Conservation (phyloP, 2,329 filamentous ascomycete genomes). For the Phaeosphaeria sp. region DNA sequence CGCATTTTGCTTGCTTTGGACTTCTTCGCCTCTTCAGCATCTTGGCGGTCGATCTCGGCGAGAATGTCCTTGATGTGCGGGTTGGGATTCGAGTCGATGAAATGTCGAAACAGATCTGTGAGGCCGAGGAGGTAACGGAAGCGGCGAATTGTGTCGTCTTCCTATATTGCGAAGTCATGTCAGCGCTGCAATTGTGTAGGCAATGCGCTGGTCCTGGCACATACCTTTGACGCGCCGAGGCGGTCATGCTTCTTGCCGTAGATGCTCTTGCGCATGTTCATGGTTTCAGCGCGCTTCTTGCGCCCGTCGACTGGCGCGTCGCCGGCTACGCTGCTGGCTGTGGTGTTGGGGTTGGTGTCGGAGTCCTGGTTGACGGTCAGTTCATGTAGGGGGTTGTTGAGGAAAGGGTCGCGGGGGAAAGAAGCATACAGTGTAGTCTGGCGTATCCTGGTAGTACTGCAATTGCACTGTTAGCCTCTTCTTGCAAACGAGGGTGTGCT, state of each 20-base stretch:
- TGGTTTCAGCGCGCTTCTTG: slow-evolving; percentile 84
- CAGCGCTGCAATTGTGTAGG: slow-evolving; percentile 5
- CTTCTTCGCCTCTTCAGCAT: slow-evolving; percentile 73
- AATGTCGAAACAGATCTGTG: slow-evolving; percentile 97
- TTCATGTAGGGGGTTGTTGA: not conserved
- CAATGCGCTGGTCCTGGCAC: slow-evolving; percentile 18
- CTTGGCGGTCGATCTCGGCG: slow-evolving; percentile 91
- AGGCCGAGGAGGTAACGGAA: slow-evolving; percentile 95
- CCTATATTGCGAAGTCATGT: slow-evolving; percentile 59
- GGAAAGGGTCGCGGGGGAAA: slow-evolving; percentile 1
- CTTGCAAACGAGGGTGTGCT: slow-evolving; percentile 4
- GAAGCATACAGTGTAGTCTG: slow-evolving; percentile 65
- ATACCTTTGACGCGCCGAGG: slow-evolving; percentile 89
- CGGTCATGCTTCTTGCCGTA: slow-evolving; percentile 94
- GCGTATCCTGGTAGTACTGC: slow-evolving; percentile 64
- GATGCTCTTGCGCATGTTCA: slow-evolving; percentile 88
- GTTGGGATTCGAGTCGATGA: slow-evolving; percentile 97
- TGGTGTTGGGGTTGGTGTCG: slow-evolving; percentile 70
- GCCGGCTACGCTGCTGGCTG: slow-evolving; percentile 84
- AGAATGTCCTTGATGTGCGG: slow-evolving; percentile 94
- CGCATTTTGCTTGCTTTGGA: slow-evolving; percentile 77
- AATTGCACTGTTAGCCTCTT: slow-evolving; percentile 31
- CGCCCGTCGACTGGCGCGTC: slow-evolving; percentile 77
- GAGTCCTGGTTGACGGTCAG: slow-evolving; percentile 60
- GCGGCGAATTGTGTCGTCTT: slow-evolving; percentile 92